Conservation (phyloP, 2,329 filamentous ascomycete species). For the Fusarium albosuccineum region DNA sequence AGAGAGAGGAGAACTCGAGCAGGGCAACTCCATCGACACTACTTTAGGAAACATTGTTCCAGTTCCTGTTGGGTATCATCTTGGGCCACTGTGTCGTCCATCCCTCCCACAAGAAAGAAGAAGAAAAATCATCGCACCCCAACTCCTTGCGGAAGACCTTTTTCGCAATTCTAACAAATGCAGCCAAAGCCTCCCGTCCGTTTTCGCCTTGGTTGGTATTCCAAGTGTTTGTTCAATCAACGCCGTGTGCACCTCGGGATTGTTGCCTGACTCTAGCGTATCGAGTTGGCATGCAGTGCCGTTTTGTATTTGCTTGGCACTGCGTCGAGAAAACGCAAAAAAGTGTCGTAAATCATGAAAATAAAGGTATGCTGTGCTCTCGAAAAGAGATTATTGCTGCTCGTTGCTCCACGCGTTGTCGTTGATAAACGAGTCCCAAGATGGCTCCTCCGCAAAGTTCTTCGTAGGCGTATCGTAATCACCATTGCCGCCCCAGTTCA, state of each 20-base stretch:
- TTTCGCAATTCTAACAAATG: conserved; percentile 38
- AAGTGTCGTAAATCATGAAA: conserved; percentile 36
- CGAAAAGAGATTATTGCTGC: conserved; percentile 21
- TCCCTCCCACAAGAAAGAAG: neutral
- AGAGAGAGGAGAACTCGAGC: neutral
- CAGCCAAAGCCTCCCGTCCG: conserved; percentile 20
- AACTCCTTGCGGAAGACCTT: conserved; percentile 23
- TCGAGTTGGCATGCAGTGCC: conserved; percentile 10
- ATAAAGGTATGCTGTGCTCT: neutral
- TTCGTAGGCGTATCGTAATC: conserved; percentile 23
- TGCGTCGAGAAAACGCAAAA: neutral
- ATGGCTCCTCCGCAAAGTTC: conserved; percentile 44
- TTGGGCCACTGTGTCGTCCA: neutral
- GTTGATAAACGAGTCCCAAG: conserved; percentile 51
- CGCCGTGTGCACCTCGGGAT: conserved; percentile 6
- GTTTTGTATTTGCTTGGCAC: conserved; percentile 12
- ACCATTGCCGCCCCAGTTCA: conserved; percentile 18
- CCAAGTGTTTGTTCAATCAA: conserved; percentile 15
- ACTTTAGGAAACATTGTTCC: neutral
- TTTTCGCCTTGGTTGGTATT: conserved; percentile 24
- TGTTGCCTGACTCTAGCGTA: neutral
- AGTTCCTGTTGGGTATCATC: conserved; percentile 3
- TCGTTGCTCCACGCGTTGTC: conserved; percentile 44
- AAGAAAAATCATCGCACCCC: conserved; percentile 1
- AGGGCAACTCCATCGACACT: neutral